These are phyloP conservation scores for Blastobotrys mokoenaii DNA, from an alignment of 805 yeast species.

Conservation along the genomic window DNA sequence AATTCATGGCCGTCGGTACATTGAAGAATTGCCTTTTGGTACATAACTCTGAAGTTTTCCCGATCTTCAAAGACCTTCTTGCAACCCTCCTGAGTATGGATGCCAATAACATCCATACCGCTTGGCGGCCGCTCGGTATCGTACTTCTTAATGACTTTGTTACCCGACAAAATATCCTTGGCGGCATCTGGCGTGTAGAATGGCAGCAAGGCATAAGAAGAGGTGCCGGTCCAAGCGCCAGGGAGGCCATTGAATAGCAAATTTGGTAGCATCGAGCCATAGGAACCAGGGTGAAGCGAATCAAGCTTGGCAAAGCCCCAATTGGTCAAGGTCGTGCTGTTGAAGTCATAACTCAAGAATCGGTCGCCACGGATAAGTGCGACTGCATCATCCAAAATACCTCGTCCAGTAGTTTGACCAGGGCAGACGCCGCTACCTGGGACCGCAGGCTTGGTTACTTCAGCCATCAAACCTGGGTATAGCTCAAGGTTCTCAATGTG, in stretches of 20 bases:
- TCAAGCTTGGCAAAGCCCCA: constrained; percentile 5
- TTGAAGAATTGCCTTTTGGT: constrained; percentile 4
- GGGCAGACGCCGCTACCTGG: constrained; percentile 3
- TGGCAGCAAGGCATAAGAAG: not conserved
- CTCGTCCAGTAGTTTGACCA: constrained; percentile 2
- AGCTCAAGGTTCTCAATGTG: constrained; percentile 2
- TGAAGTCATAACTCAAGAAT: constrained; percentile 3
- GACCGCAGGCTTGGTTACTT: constrained; percentile 1
- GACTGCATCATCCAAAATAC: constrained; percentile 2
- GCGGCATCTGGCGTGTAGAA: constrained; percentile 3
- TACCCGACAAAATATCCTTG: not conserved
- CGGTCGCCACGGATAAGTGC: constrained; percentile 3
- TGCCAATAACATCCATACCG: constrained; percentile 1
- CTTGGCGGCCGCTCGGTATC: constrained; percentile 3
- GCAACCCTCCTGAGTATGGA: constrained; percentile 3
- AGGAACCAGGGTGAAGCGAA: constrained; percentile 2
- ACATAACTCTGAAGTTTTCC: constrained; percentile 1
- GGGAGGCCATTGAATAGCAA: constrained; percentile 1
- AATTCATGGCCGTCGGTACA: constrained; percentile 4
- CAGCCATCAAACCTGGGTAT: constrained; percentile 4
- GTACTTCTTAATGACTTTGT: constrained; percentile 1
- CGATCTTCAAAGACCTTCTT: constrained; percentile 4
- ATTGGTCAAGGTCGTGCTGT: not conserved
- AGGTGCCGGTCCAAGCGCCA: constrained; percentile 1
- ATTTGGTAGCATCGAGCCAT: not conserved